Conservation (phyloP, 768 basidiomycete genomes). For the Russula emetica region DNA sequence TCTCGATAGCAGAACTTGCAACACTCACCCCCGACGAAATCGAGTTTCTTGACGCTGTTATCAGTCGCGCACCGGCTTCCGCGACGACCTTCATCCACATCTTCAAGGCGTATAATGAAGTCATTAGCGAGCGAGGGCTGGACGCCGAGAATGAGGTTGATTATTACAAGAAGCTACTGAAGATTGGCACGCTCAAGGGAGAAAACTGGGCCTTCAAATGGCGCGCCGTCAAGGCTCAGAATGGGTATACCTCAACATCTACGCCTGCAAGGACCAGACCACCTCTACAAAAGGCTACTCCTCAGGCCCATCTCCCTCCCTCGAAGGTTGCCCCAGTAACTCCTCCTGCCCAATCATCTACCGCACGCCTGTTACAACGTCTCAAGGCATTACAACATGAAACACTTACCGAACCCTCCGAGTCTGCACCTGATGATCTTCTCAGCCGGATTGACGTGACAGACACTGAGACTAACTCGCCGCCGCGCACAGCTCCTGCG, state of each 20-base stretch:
- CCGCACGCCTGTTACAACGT: constrained; percentile 25
- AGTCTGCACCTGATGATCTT: constrained; percentile 17
- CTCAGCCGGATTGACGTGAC: constrained; percentile 16
- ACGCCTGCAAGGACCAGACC: not conserved
- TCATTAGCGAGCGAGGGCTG: constrained; percentile 68
- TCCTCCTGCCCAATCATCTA: constrained; percentile 13
- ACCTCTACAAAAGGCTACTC: not conserved
- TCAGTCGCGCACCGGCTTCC: constrained; percentile 57
- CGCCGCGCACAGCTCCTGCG: not conserved
- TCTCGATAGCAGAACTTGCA: constrained; percentile 32
- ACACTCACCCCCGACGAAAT: constrained; percentile 46
- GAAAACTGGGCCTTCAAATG: constrained; percentile 81
- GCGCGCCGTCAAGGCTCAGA: constrained; percentile 59
- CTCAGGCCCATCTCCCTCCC: constrained; percentile 9
- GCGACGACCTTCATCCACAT: constrained; percentile 75
- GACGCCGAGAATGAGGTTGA: constrained; percentile 72
- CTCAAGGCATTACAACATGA: constrained; percentile 22
- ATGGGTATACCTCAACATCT: constrained; percentile 38
- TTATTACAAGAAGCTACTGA: constrained; percentile 77
- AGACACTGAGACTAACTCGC: constrained; percentile 14
- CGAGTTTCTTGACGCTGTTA: constrained; percentile 69
- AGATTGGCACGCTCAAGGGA: constrained; percentile 77
- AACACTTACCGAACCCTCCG: constrained; percentile 2
- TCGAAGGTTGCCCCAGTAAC: constrained; percentile 1
- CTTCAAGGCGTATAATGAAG: constrained; percentile 83